Conservation (phyloP, 75 land plant species). For the Sequoiadendron giganteum region DNA sequence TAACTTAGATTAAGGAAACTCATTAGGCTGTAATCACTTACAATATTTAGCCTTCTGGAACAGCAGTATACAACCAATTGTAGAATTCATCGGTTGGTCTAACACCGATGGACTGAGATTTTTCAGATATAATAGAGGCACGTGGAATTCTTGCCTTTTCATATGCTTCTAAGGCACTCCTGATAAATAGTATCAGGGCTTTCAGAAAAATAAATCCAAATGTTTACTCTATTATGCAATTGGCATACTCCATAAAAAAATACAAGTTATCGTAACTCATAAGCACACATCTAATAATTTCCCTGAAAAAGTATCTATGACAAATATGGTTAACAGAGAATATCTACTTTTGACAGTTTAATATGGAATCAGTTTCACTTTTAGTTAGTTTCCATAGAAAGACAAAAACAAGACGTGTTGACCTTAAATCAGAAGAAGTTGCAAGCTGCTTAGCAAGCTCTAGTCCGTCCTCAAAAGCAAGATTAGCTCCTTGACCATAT, state of each 20-base stretch:
- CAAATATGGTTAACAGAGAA: not conserved
- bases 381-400: not conserved
- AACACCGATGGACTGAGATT: constrained; percentile 23
- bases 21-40: not conserved
- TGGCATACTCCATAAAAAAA: not conserved
- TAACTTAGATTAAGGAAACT: constrained; percentile 3
- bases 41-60: constrained; percentile 6
- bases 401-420: not conserved
- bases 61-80: constrained; percentile 38
- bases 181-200: constrained; percentile 6
- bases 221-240: not conserved
- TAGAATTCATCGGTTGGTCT: constrained; percentile 34
- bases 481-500: constrained; percentile 52
- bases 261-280: not conserved
- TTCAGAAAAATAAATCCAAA: constrained; percentile 2
- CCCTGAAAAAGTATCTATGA: not conserved
- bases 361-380: not conserved
- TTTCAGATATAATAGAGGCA: constrained; percentile 34
- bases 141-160: constrained; percentile 39
- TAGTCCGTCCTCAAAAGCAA: constrained; percentile 55
- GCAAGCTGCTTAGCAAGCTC: constrained; percentile 42
- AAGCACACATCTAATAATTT: not conserved
- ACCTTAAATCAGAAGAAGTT: constrained; percentile 30
- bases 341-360: not conserved
- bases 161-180: constrained; percentile 37